Base-by-base conservation (phyloP, 352 stramenopile species). In the Plasmopara muralis region DNA sequence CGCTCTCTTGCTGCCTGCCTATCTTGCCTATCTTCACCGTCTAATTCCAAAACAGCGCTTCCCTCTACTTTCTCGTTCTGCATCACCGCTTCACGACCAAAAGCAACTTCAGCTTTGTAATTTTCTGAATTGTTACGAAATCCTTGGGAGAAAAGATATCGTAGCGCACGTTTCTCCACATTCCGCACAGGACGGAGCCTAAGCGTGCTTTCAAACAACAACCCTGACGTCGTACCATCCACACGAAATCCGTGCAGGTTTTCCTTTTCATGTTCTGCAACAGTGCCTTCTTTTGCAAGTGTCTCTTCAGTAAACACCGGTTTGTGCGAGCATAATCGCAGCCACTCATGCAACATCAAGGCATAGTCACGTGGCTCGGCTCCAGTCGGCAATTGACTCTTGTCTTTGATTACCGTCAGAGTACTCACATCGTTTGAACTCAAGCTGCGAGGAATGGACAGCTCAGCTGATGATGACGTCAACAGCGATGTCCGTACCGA, bases 161-260 rank as follows among this genome's bases (percentile, higher is more conserved):
- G 64, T 44, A 86, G 45, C 3, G 69, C 75, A 4, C 77, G 73
- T n/a, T 60, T 74, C 47, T 85, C 69, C 14, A 80, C 66, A 39
- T 70, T 71, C 20, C 61, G 66, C 9, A 89, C 74, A 1, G 77
- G 77, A 1, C 77, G 77, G 9, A 89, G 31, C 48, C 82, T 83
- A 14, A 89, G 60, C 16, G 77, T 89, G 54, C 77, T 89, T 53
- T 89, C 73, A 43, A 89, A 84, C 25, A 89, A 43, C 47, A 86
- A 40, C 1, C 64, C 75, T 0, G 74, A 68, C 9, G 77, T 78
- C 18, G 77, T 89, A 14, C 77, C 77, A 29, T 89, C 73, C 20
- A 89, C 75, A 4, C 74, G 73, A 41, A 89, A 89, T 47, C 72
- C 74, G 12, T 64, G 59, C 34, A 89, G 56, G 13, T 69, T 73